Evolutionary conservation across 345 rosid genomes (phyloP), one percentile per base, ranked within the genome.

Genomic region (Excoecaria agallocha): DNA sequence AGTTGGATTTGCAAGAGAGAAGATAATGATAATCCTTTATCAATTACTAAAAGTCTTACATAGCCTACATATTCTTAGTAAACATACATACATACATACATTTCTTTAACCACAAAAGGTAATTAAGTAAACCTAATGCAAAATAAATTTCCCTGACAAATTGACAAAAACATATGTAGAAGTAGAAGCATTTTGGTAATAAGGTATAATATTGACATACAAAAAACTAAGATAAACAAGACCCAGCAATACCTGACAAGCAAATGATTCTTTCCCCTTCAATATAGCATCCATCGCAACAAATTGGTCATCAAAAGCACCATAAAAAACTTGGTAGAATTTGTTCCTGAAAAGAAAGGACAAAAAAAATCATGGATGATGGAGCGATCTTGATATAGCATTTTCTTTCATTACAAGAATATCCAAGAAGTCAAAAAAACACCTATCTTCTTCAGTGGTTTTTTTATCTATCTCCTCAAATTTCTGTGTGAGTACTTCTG

Each of bases 231-330:
- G 30, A 63, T 56, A 38, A 56, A 61, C 38, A 67, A 56, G 72
- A 65, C 59, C 76, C 11, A 39, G 37, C 63, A 69, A 64, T 82
- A 95, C 99, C 98, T 86, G 85, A 70, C 68, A 79, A 45, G 98
- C 91, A 83, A 89, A 92, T 45, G 83, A 71, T 71, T 92, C 98
- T 82, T 92, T 94, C 78, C 85, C 87, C 35, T 79, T 87, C 76
- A 94, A 78, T 65, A 92, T 89, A 58, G 88, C 86, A 84, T 91
- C 94, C 98, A 92, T 92, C 3, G 93, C 98, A 80, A 91, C 87
- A 79, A 87, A 88, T 79, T 93, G 92, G 82, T 93, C 93, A 76
- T 93, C 94, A 71, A 93, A 90, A 51, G 84, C 91, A 77, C 89
- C 88, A 82, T 91, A 93, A 71, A 91, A 93, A 41, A 76, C 84